Base-by-base conservation (phyloP, 1,139 yeast species). In the Suhomyces maxii region DNA sequence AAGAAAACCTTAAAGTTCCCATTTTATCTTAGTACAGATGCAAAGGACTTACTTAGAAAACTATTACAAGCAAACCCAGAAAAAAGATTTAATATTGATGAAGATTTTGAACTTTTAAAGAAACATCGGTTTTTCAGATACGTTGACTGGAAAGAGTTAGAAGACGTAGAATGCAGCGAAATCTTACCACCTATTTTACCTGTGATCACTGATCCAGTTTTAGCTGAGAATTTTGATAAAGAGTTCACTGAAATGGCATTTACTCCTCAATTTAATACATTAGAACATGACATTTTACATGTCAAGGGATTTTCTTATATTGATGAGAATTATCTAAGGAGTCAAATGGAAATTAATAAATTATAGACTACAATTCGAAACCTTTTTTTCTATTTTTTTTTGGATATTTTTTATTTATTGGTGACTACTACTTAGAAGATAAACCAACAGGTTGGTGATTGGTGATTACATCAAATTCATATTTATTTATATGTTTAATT, bases 211-310 rank as follows among this genome's bases (percentile, higher is more conserved):
- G 88, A 90, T 58, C 91, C 95, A 11, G 82, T 79, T 32, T 68
- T 89, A 53, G 99, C 99, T 0, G 98, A 93, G 63, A 93, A 93
- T 62, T 93, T 93, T 63, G 95, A 93, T 57, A 68, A 77, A 18
- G 96, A 89, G 56, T 93, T 91, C 66, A 91, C 98, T 0, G 83
- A 80, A n/a, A 82, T 90, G 88, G 60, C 70, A 2, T 69, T 75
- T 52, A 72, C 79, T 1, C 80, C 79, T 2, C 77, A 73, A 23
- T 45, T 46, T 38, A 40, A 28, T n/a, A 34, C 41, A 12, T 39
- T 49, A 11, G 53, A 49, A 9, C 46, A 58, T 36, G 76, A 73
- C 46, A 65, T 73, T 33, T 59, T 75, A 44, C 72, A 73, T 52
- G 71, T 75, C 28, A 67, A 70, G 37, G 79, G 75, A 13, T 75